phyloP scores from a whole-genome alignment of 805 yeast species.

The Pichia deserticola region DNA sequence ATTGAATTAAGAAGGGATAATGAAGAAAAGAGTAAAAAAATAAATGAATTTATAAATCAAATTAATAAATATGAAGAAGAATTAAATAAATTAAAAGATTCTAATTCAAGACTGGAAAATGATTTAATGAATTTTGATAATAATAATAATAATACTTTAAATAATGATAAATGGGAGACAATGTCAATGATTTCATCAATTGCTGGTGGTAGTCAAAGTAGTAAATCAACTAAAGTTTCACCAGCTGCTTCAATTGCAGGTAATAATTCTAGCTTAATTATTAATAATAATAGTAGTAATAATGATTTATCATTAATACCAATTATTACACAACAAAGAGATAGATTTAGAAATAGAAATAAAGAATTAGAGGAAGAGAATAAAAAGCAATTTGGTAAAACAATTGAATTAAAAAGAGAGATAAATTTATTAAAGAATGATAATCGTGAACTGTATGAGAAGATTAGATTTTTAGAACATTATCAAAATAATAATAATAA shows the following conservation, averaged over 20 bases:
- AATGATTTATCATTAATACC: slow-evolving; percentile 55
- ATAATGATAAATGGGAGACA: slow-evolving; percentile 45
- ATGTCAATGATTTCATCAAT: slow-evolving; percentile 62
- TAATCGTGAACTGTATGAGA: slow-evolving; percentile 72
- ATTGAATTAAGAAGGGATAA: slow-evolving; percentile 58
- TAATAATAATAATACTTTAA: slow-evolving; percentile 12
- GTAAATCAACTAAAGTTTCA: slow-evolving; percentile 30
- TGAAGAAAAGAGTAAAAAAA: slow-evolving; percentile 36
- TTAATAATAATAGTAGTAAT: neutral
- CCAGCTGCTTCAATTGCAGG: slow-evolving; percentile 50
- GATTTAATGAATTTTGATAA: slow-evolving; percentile 61
- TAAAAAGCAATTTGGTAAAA: slow-evolving; percentile 45
- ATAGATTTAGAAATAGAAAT: slow-evolving; percentile 78
- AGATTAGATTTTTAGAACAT: slow-evolving; percentile 59
- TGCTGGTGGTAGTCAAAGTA: slow-evolving; percentile 17
- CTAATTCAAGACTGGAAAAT: slow-evolving; percentile 60
- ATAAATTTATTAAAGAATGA: slow-evolving; percentile 59
- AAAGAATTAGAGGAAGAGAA: slow-evolving; percentile 78
- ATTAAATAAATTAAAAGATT: slow-evolving; percentile 33
- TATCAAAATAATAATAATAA: slow-evolving; percentile 31
- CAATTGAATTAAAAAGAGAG: slow-evolving; percentile 59
- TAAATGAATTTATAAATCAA: slow-evolving; percentile 34
- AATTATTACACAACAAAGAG: slow-evolving; percentile 90
- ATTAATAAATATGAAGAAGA: slow-evolving; percentile 31
- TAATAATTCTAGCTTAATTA: slow-evolving; percentile 13